Base-by-base conservation (phyloP, 148 eudicot genomes). In the Chenopodium formosanum region DNA sequence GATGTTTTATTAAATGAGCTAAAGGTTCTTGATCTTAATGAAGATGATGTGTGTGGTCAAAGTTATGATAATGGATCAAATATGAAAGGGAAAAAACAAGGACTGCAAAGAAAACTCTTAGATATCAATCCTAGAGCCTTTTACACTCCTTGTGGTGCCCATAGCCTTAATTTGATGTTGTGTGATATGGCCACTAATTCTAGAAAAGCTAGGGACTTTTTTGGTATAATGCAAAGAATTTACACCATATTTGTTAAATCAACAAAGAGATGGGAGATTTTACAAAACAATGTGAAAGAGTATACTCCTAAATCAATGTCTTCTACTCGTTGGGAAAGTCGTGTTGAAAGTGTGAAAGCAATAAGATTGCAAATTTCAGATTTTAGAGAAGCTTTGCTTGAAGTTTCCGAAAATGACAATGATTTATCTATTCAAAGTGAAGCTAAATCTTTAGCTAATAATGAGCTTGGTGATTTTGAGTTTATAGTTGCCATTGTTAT, bases 211-310 rank as follows among this genome's bases (percentile, higher is more conserved):
- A 78, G 27, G 34, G 58, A 56, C 23, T 67, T 76, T 87, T 84
- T 87, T 82, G 87, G 79, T 12, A 25, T 79, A 0, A 70, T 84
- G 4, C 87, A 84, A 65, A 79, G 85, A 7, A 75, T n/a, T 4
- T 85, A 87, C 47, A 70, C 84, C 23, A 46, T 87, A 31, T 83
- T 87, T 85, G 29, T 77, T 3, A 14, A 13, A 68, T 87, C 86
- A 60, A 82, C 86, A 5, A 87, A 85, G 46, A 80, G 86, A 58
- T 87, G 87, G 81, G 1, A 84, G 23, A 40, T 81, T 70, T 73
- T 87, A n/a, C 66, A 73, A 48, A 32, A 75, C 22, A 64, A 81
- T 75, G 13, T 74, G 12, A 40, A 73, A 31, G 74, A 50, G 1
- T 46, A 72, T 9, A 85, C 82, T 67, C 29, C 52, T 13, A 88